Evolutionary conservation across 2,329 filamentous ascomycete species (phyloP), one percentile per base, ranked within the genome.

Genomic region (Neonectria faginata): DNA sequence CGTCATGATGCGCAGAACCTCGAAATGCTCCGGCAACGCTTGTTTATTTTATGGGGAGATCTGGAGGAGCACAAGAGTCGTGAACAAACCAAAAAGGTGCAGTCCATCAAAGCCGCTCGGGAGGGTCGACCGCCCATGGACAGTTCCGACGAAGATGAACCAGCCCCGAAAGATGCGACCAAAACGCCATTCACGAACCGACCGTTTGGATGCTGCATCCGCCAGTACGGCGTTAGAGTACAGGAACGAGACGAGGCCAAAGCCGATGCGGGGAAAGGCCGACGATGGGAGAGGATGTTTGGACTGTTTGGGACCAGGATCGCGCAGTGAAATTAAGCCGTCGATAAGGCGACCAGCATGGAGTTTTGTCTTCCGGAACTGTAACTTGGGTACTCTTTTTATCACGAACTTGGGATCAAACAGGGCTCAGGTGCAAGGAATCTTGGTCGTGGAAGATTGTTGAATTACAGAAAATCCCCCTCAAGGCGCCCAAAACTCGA

Each of bases 41-140:
- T 97, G 60, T 95, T 91, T 75, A 81, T 88, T 39, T 82, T 97
- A 1, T 98, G 95, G 94, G 95, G 95, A 1, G 88, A 97, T 65
- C 82, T 97, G 1, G 89, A 94, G 74, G 93, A 97, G 75, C 77
- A 81, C 52, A 93, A 92, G 74, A 72, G 73, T 2, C 75, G 70
- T n/a, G 71, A 76, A 2, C 69, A 77, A 20, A 65, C 71, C 62
- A 77, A 75, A 68, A 75, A 65, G 56, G 59, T 52, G 5, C 67
- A 73, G 64, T 67, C 75, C 50, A 65, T 66, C 61, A 64, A 70
- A 42, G 73, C 72, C 11, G 68, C 66, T 27, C 60, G 56, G 52
- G 73, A 77, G n/a, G 71, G 73, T 22, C 77, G 79, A 2, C 79
- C 81, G 1, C 77, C 74, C 1, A 73, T 78, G 29, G 83, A 81